Evolutionary conservation across 2,329 filamentous ascomycete species (phyloP), one percentile per base, ranked within the genome.

Genomic region (Septoria linicola): DNA sequence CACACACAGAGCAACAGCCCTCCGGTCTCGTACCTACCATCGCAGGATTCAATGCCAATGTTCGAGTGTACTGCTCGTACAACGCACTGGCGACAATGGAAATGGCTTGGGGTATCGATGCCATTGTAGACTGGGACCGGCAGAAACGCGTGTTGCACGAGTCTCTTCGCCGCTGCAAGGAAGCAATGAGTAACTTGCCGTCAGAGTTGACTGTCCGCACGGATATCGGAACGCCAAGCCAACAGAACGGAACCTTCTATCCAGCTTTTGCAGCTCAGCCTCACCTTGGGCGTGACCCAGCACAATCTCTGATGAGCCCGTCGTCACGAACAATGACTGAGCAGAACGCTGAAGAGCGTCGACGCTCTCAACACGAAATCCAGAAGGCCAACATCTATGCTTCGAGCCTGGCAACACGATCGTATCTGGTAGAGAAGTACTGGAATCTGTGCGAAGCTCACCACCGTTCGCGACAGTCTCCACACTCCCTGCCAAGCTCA

Each of bases 341-440:
- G 20, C 66, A 70, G 32, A 55, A 62, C 10, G 63, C 66, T 1
- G 72, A 74, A 52, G 64, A 72, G 32, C 70, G 73, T 4, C 68
- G 72, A 31, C 63, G 65, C 23, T 72, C 90, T 3, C 88, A 93
- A 65, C 89, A 85, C 59, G 90, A 95, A 70, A 93, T 96, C 23
- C 89, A 95, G 67, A 95, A 95, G 67, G 88, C 89, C 5, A 95
- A 95, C 67, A 88, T 96, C 32, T 89, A 92, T 65, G 83, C 85
- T 2, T 92, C 86, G 4, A 86, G 90, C 63, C 75, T 96, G 8
- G 84, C 85, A 2, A 95, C 89, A 0, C 80, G 90, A 19, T 92
- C 88, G 0, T 91, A 89, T 66, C 83, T 92, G 50, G 88, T 95
- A 0, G 89, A 95, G 67, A 85, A 90, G 58, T 95, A 92, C 71